Conservation (phyloP, 352 stramenopile genomes). For the Thalassiosira hispida region DNA sequence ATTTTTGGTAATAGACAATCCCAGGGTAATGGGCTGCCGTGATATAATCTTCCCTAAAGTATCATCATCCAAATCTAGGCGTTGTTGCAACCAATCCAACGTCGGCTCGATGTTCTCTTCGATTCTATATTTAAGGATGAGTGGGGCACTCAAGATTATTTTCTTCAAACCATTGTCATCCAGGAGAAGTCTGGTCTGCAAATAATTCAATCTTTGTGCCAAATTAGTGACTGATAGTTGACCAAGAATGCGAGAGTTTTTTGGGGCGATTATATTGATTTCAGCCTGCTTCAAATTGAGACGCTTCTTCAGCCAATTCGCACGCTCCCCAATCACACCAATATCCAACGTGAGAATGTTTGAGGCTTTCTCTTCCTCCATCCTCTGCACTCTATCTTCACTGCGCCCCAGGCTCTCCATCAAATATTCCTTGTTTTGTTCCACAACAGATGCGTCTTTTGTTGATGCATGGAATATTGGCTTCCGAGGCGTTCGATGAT, state of each 20-base stretch:
- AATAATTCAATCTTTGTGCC: slow-evolving; percentile 11
- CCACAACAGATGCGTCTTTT: background rate
- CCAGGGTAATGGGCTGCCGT: slow-evolving; percentile 9
- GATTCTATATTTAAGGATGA: background rate
- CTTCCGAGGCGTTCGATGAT: no score
- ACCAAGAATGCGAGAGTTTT: slow-evolving; percentile 7
- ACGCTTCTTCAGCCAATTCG: slow-evolving; percentile 18
- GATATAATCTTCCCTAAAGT: slow-evolving; percentile 19
- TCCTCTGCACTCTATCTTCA: slow-evolving; percentile 5
- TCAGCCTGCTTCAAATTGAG: slow-evolving; percentile 14
- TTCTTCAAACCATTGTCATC: no score
- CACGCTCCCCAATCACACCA: slow-evolving; percentile 12
- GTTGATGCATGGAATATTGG: slow-evolving; percentile 1
- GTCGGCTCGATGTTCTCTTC: slow-evolving; percentile 19
- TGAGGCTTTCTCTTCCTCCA: background rate
- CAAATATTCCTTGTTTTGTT: slow-evolving; percentile 15
- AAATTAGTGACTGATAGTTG: slow-evolving; percentile 10
- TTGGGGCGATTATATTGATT: slow-evolving; percentile 9
- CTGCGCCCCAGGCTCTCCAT: background rate
- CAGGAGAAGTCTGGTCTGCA: slow-evolving; percentile 15
- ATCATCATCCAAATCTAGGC: no score
- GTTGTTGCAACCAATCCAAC: no score
- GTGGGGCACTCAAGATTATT: slow-evolving; percentile 15
- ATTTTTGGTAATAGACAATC: background rate
- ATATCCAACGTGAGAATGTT: slow-evolving; percentile 24